Evolutionary conservation across 2,329 filamentous ascomycete genomes (phyloP).

Genomic region (Bertia moriformis): DNA sequence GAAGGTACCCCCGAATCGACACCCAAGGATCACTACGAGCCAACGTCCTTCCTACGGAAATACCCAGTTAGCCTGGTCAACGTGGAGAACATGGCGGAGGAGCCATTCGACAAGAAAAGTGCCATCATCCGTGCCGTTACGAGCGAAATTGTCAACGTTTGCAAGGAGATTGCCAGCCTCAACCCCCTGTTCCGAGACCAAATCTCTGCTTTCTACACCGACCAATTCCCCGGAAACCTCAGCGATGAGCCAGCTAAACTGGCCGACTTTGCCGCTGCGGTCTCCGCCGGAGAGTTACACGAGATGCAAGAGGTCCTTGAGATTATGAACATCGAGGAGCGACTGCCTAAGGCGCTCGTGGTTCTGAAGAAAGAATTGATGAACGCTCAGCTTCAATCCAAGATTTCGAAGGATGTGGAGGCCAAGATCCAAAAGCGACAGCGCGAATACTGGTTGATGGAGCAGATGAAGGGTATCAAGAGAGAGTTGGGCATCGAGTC

Average conservation of each 20-base stretch:
- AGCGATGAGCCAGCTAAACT: constrained; percentile 88
- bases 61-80: constrained; percentile 89
- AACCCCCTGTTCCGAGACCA: constrained; percentile 95
- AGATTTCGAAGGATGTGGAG: constrained; percentile 96
- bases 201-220: constrained; percentile 92
- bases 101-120: constrained; percentile 80
- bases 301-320: constrained; percentile 87
- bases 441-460: constrained; percentile 96
- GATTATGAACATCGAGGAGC: constrained; percentile 78
- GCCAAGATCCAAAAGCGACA: constrained; percentile 94
- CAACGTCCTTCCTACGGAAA: constrained; percentile 78
- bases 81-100: constrained; percentile 81
- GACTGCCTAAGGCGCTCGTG: constrained; percentile 78
- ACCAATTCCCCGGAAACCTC: constrained; percentile 85
- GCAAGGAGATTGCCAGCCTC: constrained; percentile 88
- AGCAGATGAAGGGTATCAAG: constrained; percentile 98
- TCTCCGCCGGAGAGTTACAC: constrained; percentile 81
- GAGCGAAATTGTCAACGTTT: constrained; percentile 96
- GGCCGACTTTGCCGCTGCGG: constrained; percentile 91
- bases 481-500: constrained; percentile 91
- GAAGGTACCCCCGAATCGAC: constrained; percentile 56
- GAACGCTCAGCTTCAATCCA: constrained; percentile 92
- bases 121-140: constrained; percentile 80
- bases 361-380: constrained; percentile 96
- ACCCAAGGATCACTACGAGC: constrained; percentile 54